Conservation (phyloP, 2,329 filamentous ascomycete species). For the Fusarium sp. region DNA sequence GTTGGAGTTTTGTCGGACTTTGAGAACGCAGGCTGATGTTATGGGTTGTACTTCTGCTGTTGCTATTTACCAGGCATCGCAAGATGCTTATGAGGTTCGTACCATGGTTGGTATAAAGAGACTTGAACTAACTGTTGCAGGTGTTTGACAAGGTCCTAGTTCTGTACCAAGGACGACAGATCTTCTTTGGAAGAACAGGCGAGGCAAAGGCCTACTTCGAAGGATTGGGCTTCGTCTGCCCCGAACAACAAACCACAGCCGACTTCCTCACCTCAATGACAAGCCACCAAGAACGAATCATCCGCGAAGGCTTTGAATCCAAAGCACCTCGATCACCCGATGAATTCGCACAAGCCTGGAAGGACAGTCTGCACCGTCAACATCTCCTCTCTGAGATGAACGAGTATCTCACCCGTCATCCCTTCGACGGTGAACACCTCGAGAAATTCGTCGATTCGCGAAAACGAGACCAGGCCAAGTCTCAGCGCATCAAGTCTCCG, state of each 20-base stretch:
- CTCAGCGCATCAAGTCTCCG: constrained; percentile 35
- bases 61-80: constrained; percentile 72
- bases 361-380: constrained; percentile 40
- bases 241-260: constrained; percentile 69
- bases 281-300: constrained; percentile 50
- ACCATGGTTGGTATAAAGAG: rapidly evolving
- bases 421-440: constrained; percentile 45
- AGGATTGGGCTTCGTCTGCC: constrained; percentile 67
- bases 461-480: constrained; percentile 42
- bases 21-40: constrained; percentile 70
- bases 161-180: constrained; percentile 74
- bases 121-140: neutral
- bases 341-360: constrained; percentile 53
- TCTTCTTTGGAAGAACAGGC: constrained; percentile 56
- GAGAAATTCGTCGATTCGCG: constrained; percentile 42
- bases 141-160: constrained; percentile 76
- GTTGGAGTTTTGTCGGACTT: constrained; percentile 72
- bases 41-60: constrained; percentile 68
- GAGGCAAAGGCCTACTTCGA: constrained; percentile 47
- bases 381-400: constrained; percentile 48
- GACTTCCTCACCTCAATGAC: constrained; percentile 74
- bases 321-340: constrained; percentile 52
- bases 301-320: constrained; percentile 49
- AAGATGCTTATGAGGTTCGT: constrained; percentile 47
- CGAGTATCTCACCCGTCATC: constrained; percentile 44